phyloP scores from a whole-genome alignment of 1,284 basidiomycete genomes.

The Porogramme epimiltina region DNA sequence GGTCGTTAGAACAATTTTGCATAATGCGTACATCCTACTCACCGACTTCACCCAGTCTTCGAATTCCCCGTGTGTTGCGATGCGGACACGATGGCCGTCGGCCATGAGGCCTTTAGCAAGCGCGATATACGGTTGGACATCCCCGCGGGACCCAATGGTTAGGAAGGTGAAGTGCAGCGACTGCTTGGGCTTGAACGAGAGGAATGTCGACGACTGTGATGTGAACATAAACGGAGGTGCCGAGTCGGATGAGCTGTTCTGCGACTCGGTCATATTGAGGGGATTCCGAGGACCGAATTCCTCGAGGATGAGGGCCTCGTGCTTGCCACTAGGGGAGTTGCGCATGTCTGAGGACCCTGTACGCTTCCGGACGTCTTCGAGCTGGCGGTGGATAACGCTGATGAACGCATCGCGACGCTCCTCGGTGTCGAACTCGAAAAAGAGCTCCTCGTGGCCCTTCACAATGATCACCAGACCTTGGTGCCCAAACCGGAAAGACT shows the following conservation, averaged over 20 bases:
- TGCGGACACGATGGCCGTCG: constrained; percentile 84
- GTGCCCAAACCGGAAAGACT: constrained; percentile 87
- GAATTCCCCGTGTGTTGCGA: constrained; percentile 95
- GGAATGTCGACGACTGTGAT: constrained; percentile 88
- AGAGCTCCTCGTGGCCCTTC: constrained; percentile 95
- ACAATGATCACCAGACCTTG: constrained; percentile 89
- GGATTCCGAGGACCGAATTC: constrained; percentile 62
- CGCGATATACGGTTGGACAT: constrained; percentile 95
- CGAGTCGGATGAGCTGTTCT: constrained; percentile 54
- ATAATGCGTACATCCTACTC: constrained; percentile 33
- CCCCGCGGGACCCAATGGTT: constrained; percentile 93
- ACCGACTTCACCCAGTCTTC: constrained; percentile 94
- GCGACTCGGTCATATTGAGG: constrained; percentile 36
- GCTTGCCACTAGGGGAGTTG: constrained; percentile 45
- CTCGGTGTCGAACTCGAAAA: constrained; percentile 88
- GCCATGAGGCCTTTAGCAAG: constrained; percentile 90
- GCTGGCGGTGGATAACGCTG: constrained; percentile 73
- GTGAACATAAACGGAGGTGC: constrained; percentile 91
- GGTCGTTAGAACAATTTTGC: background rate
- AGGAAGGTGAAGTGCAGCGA: constrained; percentile 88
- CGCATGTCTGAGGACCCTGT: constrained; percentile 42
- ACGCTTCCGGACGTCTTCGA: constrained; percentile 70
- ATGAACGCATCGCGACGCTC: constrained; percentile 81
- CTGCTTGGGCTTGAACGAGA: constrained; percentile 90
- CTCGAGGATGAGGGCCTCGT: constrained; percentile 72